Conservation (phyloP, 2,329 filamentous ascomycete species). For the Truncatella angustata region DNA sequence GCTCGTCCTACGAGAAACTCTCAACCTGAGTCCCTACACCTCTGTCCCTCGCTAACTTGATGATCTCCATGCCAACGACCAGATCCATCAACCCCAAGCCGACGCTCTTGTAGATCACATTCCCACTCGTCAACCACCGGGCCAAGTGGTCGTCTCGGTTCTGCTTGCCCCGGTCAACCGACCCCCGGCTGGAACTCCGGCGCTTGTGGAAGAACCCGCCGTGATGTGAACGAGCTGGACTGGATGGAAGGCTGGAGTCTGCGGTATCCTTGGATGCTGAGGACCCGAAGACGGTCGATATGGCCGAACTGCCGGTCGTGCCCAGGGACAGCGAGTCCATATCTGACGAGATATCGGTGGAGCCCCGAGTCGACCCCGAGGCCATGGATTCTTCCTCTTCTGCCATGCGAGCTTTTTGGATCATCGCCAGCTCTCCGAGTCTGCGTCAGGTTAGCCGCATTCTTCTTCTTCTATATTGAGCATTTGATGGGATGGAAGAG, state of each 20-base stretch:
- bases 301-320: constrained; percentile 30
- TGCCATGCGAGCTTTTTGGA: constrained; percentile 43
- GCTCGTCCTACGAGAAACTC: constrained; percentile 42
- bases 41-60: constrained; percentile 54
- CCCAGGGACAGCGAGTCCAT: constrained; percentile 31
- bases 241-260: not conserved
- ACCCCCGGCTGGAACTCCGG: constrained; percentile 28
- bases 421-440: constrained; percentile 75
- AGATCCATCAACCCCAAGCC: constrained; percentile 67
- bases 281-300: constrained; percentile 38
- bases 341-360: constrained; percentile 31
- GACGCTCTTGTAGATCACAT: constrained; percentile 68
- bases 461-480: not conserved
- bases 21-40: constrained; percentile 52
- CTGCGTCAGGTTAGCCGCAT: constrained; percentile 28
- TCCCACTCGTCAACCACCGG: constrained; percentile 58
- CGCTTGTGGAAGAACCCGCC: constrained; percentile 23
- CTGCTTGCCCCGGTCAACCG: constrained; percentile 27
- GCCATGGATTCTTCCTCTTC: constrained; percentile 31
- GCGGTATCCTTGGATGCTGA: not conserved
- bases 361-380: constrained; percentile 22
- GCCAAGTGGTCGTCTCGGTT: constrained; percentile 49
- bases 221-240: constrained; percentile 14
- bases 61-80: constrained; percentile 56
- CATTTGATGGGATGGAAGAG: not conserved